Evolutionary conservation across 1,284 basidiomycete species (phyloP).

Genomic region (Sutorius eximius): DNA sequence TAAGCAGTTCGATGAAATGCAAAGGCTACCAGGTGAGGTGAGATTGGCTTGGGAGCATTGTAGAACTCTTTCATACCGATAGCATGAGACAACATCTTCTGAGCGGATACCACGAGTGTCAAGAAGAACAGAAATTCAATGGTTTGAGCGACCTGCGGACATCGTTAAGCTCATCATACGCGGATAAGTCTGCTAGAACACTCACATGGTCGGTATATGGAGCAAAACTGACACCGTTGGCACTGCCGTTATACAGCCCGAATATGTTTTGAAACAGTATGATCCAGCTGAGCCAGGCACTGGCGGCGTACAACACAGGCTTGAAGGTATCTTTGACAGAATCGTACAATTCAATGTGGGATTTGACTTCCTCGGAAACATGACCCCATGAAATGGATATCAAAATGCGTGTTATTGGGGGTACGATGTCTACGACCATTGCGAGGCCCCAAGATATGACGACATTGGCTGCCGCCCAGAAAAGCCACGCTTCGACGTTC

Average conservation of each 20-base stretch:
- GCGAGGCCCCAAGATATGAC: slow-evolving; percentile 75
- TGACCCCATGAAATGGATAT: slow-evolving; percentile 70
- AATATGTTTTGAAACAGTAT: slow-evolving; percentile 68
- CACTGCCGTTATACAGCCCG: slow-evolving; percentile 46
- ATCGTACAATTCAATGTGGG: slow-evolving; percentile 64
- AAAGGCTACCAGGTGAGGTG: slow-evolving; percentile 45
- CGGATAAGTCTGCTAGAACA: not conserved
- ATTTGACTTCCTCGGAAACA: slow-evolving; percentile 66
- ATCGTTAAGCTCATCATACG: not conserved
- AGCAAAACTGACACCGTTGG: slow-evolving; percentile 49
- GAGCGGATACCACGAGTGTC: slow-evolving; percentile 55
- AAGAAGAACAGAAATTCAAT: slow-evolving; percentile 74
- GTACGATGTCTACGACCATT: slow-evolving; percentile 65
- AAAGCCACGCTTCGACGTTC: slow-evolving; percentile 74
- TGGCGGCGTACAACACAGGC: slow-evolving; percentile 65
- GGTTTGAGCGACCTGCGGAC: slow-evolving; percentile 48
- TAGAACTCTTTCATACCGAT: slow-evolving; percentile 38
- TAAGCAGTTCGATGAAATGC: slow-evolving; percentile 77
- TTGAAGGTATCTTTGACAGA: slow-evolving; percentile 67
- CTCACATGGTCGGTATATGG: slow-evolving; percentile 49
- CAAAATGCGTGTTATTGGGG: slow-evolving; percentile 49
- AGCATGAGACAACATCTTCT: slow-evolving; percentile 65
- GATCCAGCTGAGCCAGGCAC: slow-evolving; percentile 67
- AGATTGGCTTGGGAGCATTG: not conserved
- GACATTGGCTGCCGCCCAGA: slow-evolving; percentile 75